These are phyloP conservation scores for Papiliotrema fonsecae DNA, from an alignment of 1,284 basidiomycete species.

Conservation along the genomic window DNA sequence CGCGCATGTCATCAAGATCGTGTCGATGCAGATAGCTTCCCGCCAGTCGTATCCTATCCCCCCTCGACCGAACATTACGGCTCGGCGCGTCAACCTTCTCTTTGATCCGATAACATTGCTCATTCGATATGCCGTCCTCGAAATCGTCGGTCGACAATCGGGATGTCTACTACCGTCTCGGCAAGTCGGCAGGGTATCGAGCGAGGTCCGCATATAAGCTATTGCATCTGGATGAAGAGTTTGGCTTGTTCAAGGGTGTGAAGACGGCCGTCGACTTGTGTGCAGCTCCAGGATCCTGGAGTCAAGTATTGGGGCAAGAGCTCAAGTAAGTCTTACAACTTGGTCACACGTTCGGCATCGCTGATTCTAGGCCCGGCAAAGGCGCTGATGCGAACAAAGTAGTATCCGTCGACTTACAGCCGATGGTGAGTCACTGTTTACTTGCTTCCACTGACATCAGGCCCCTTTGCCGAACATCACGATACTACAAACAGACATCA, in stretches of 20 bases:
- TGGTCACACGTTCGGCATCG: background rate
- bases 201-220: slow-evolving; percentile 57
- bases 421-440: slow-evolving; percentile 48
- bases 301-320: slow-evolving; percentile 40
- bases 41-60: too few relatives aligned
- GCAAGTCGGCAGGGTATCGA: slow-evolving; percentile 51
- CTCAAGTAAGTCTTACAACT: slow-evolving; percentile 31
- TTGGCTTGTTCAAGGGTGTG: slow-evolving; percentile 50
- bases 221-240: slow-evolving; percentile 52
- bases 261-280: slow-evolving; percentile 55
- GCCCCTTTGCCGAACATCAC: slow-evolving; percentile 54
- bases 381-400: slow-evolving; percentile 34
- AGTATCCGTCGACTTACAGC: slow-evolving; percentile 56
- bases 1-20: too few relatives aligned
- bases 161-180: slow-evolving; percentile 54
- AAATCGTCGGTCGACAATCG: slow-evolving; percentile 50
- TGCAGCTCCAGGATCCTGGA: slow-evolving; percentile 54
- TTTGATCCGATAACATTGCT: too few relatives aligned
- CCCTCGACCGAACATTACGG: too few relatives aligned
- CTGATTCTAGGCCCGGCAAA: slow-evolving; percentile 9
- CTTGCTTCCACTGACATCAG: slow-evolving; percentile 19
- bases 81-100: too few relatives aligned
- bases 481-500: slow-evolving; percentile 56
- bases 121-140: slow-evolving; percentile 44
- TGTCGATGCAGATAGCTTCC: too few relatives aligned